These are phyloP conservation scores for Coemansia sp. DNA, from an alignment of 192 early-diverging fungal species.

Conservation along the genomic window DNA sequence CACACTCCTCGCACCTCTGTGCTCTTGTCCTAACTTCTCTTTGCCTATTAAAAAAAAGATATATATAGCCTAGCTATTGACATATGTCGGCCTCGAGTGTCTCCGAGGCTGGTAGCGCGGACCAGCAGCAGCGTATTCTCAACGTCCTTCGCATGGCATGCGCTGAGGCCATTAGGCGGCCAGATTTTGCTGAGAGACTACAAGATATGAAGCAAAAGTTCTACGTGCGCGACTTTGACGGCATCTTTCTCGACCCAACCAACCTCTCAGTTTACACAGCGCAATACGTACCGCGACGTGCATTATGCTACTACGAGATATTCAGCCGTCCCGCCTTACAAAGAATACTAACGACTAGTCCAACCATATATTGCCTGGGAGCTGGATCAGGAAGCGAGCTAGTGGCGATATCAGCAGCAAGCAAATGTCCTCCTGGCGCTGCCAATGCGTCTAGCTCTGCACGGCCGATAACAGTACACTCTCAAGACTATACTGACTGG, in stretches of 20 bases:
- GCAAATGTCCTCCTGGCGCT: slow-evolving; percentile 12
- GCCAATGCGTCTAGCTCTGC: slow-evolving; percentile 1
- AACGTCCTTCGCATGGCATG: slow-evolving; percentile 66
- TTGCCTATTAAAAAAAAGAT: background rate
- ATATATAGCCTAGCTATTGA: background rate
- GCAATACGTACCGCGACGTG: slow-evolving; percentile 80
- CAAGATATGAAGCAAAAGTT: slow-evolving; percentile 84
- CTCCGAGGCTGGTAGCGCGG: background rate
- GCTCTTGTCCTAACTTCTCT: background rate
- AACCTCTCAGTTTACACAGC: slow-evolving; percentile 84
- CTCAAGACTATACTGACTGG: slow-evolving; percentile 70
- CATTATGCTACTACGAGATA: slow-evolving; percentile 81
- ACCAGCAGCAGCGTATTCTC: slow-evolving; percentile 57
- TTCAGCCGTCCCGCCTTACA: slow-evolving; percentile 57
- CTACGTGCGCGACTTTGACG: slow-evolving; percentile 74
- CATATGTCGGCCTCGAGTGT: background rate
- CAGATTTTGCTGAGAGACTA: slow-evolving; percentile 61
- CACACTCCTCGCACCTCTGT: background rate
- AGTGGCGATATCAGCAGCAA: slow-evolving; percentile 74
- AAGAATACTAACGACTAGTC: slow-evolving; percentile 48
- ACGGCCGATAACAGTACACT: slow-evolving; percentile 37
- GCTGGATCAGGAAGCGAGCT: slow-evolving; percentile 86
- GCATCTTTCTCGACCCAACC: slow-evolving; percentile 72
- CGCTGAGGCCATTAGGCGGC: slow-evolving; percentile 55
- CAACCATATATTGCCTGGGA: slow-evolving; percentile 67